A percentile compares a stretch with the other conserved stretches of the same genome.
phyloP scores from a whole-genome alignment of 2,329 filamentous ascomycete species.

The Aspergillus flavus region DNA sequence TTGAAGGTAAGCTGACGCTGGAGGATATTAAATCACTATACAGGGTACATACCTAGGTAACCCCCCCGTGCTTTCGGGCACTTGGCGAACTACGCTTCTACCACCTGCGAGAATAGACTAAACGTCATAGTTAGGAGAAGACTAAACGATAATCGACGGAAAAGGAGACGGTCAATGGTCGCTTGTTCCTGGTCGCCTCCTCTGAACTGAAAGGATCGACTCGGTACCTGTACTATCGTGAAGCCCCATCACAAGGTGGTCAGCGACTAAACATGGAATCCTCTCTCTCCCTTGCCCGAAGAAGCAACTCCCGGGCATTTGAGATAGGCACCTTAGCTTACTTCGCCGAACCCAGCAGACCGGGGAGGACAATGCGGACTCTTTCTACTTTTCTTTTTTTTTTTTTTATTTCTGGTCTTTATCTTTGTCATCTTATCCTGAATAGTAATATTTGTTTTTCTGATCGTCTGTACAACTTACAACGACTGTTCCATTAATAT shows the following conservation, averaged over 20 bases:
- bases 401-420: not conserved
- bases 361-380: not conserved
- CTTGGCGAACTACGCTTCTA: slow-evolving; percentile 4
- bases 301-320: not conserved
- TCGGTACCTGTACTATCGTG: not conserved
- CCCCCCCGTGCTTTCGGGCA: not conserved
- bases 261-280: not conserved
- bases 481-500: not conserved
- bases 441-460: too few species aligned
- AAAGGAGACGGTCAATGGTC: not conserved
- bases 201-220: not conserved
- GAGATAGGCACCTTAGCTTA: not conserved
- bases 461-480: too few species aligned
- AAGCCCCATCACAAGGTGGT: not conserved
- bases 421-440: too few species aligned
- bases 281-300: not conserved
- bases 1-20: not conserved
- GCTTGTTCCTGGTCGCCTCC: not conserved
- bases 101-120: not conserved
- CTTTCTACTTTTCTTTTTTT: not conserved
- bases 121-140: not conserved
- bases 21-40: not conserved
- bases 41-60: not conserved
- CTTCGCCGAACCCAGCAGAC: not conserved
- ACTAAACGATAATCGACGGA: not conserved